phyloP scores from a whole-genome alignment of 2,329 filamentous ascomycete genomes.

The Alternaria longipes region DNA sequence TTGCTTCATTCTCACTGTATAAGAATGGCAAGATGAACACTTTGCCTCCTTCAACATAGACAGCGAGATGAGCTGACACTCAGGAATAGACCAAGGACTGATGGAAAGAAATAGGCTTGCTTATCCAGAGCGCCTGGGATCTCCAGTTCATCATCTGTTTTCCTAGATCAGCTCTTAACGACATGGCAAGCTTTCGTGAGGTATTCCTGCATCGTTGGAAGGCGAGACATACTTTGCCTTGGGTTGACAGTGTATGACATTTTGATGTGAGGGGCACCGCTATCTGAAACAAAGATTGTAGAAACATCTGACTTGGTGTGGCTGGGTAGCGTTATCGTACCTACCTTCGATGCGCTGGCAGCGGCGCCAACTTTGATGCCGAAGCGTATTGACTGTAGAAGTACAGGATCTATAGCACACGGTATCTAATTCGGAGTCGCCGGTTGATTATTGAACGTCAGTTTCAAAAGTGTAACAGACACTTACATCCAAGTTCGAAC shows the following conservation, averaged over 20 bases:
- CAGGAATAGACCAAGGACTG: too few relatives aligned
- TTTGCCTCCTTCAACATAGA: too few relatives aligned
- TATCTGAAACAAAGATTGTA: not conserved
- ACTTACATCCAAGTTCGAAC: not conserved
- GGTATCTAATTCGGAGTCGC: not conserved
- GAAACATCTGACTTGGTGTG: not conserved
- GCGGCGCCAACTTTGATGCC: not conserved
- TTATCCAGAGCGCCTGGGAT: not conserved
- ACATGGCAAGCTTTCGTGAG: not conserved
- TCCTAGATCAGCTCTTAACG: not conserved
- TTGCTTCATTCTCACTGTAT: too few relatives aligned
- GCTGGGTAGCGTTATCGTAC: not conserved
- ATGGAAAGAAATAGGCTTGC: not conserved
- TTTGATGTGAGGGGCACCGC: not conserved
- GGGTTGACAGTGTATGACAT: not conserved
- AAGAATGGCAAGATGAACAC: too few relatives aligned
- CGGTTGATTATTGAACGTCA: not conserved
- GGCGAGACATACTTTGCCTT: not conserved
- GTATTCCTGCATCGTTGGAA: not conserved
- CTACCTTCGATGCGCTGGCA: not conserved
- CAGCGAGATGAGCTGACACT: too few relatives aligned
- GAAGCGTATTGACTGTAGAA: not conserved
- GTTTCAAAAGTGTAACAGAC: not conserved
- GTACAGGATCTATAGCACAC: not conserved
- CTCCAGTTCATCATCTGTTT: not conserved